Evolutionary conservation across 2,329 filamentous ascomycete genomes (phyloP).

Genomic region (Epichloe sp.): DNA sequence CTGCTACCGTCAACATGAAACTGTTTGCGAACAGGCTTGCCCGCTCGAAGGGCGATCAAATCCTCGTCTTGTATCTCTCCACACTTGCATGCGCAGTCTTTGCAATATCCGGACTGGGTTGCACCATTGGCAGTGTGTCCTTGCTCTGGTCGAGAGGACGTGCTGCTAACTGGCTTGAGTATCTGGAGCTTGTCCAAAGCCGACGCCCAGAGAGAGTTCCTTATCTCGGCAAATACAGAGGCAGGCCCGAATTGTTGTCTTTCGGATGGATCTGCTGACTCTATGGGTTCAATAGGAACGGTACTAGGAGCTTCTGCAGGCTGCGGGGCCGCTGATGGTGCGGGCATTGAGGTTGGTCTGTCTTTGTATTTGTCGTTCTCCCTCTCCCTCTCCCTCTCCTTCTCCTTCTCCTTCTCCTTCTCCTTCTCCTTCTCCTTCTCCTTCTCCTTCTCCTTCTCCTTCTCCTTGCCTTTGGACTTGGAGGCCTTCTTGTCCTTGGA

Average conservation of each 20-base stretch:
- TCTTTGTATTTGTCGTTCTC: constrained; percentile 7
- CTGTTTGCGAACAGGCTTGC: constrained; percentile 46
- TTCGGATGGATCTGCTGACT: constrained; percentile 13
- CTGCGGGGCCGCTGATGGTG: not conserved
- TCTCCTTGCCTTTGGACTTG: constrained; percentile 18
- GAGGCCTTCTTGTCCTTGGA: constrained; percentile 17
- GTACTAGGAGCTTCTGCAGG: constrained; percentile 9
- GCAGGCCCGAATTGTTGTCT: constrained; percentile 19
- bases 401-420: constrained; percentile 14
- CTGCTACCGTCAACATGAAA: constrained; percentile 46
- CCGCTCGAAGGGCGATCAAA: constrained; percentile 38
- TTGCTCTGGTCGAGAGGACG: constrained; percentile 17
- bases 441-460: constrained; percentile 10
- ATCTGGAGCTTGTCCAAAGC: constrained; percentile 23
- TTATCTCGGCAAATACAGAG: constrained; percentile 24
- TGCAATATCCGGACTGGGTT: constrained; percentile 20
- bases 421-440: constrained; percentile 7
- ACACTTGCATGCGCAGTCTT: constrained; percentile 25
- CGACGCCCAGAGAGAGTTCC: constrained; percentile 18
- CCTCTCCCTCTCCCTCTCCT: constrained; percentile 4
- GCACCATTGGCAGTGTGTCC: constrained; percentile 8
- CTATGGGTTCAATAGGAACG: constrained; percentile 8
- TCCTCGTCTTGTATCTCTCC: constrained; percentile 35
- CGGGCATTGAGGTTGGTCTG: constrained; percentile 1
- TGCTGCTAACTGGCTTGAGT: constrained; percentile 22